Conservation (phyloP, 1,284 basidiomycete species). For the Malassezia cuniculi region DNA sequence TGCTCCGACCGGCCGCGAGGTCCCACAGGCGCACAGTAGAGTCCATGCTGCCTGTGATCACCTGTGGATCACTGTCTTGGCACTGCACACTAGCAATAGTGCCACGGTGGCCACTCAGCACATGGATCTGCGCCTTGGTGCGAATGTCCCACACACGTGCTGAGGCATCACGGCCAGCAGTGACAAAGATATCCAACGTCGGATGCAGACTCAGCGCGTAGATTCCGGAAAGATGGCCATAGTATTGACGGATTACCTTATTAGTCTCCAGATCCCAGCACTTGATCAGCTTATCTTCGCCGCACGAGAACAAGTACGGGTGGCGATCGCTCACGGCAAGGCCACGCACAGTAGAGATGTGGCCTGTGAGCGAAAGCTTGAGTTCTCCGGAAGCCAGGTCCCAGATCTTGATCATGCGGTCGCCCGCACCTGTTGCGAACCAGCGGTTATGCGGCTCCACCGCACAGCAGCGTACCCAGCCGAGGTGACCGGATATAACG, state of each 20-base stretch:
- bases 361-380: conserved; percentile 86
- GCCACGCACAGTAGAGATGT: conserved; percentile 91
- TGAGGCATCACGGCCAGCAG: conserved; percentile 82
- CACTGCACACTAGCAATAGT: conserved; percentile 88
- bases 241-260: conserved; percentile 96
- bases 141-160: conserved; percentile 99
- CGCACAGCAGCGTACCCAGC: conserved; percentile 92
- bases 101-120: conserved; percentile 78
- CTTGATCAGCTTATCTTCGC: conserved; percentile 99
- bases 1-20: conserved; percentile 90
- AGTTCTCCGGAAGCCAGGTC: conserved; percentile 89
- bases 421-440: conserved; percentile 95
- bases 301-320: conserved; percentile 92
- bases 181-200: conserved; percentile 86
- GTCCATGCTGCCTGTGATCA: conserved; percentile 97
- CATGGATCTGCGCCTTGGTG: conserved; percentile 87
- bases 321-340: conserved; percentile 81
- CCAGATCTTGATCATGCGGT: conserved; percentile 99
- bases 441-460: conserved; percentile 96
- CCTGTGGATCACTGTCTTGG: conserved; percentile 90
- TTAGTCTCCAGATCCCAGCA: conserved; percentile 99
- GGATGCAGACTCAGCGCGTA: conserved; percentile 70
- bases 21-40: conserved; percentile 94
- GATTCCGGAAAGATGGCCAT: conserved; percentile 91
- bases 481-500: conserved; percentile 92